phyloP scores from a whole-genome alignment of 2,329 filamentous ascomycete species.

The Alternaria infectoria region DNA sequence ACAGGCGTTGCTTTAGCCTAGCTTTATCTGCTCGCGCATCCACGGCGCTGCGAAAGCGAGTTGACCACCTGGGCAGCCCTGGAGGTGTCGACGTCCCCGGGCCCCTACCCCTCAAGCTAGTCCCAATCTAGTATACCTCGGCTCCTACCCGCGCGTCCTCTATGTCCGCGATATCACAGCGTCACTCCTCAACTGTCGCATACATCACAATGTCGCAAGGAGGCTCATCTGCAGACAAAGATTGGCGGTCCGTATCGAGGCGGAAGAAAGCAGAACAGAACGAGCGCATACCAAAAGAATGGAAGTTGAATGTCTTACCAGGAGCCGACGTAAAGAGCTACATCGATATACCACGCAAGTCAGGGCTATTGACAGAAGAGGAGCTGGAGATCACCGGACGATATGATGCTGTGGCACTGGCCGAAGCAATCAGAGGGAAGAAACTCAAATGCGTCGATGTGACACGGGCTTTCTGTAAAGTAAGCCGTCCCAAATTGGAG shows the following conservation, averaged over 20 bases:
- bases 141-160: conserved; percentile 6
- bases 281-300: conserved; percentile 52
- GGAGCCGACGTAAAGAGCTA: conserved; percentile 33
- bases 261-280: conserved; percentile 53
- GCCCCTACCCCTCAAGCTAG: conserved; percentile 24
- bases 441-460: conserved; percentile 49
- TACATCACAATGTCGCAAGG: conserved; percentile 20
- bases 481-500: conserved; percentile 5
- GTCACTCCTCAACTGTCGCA: not conserved
- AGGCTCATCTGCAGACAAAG: conserved; percentile 13
- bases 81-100: not conserved
- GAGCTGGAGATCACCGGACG: conserved; percentile 64
- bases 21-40: not conserved
- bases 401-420: conserved; percentile 55
- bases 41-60: not conserved
- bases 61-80: not conserved
- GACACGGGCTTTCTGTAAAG: conserved; percentile 53
- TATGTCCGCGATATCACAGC: conserved; percentile 2
- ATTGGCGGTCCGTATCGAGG: conserved; percentile 50
- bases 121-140: conserved; percentile 21
- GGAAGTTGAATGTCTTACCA: conserved; percentile 46
- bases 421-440: conserved; percentile 43
- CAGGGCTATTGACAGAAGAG: conserved; percentile 57
- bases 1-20: not conserved
- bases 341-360: conserved; percentile 58